A percentile compares a stretch with the other conserved stretches of the same genome.
Conservation (phyloP, 495 filamentous ascomycete genomes). For the Neurospora cerealis region DNA sequence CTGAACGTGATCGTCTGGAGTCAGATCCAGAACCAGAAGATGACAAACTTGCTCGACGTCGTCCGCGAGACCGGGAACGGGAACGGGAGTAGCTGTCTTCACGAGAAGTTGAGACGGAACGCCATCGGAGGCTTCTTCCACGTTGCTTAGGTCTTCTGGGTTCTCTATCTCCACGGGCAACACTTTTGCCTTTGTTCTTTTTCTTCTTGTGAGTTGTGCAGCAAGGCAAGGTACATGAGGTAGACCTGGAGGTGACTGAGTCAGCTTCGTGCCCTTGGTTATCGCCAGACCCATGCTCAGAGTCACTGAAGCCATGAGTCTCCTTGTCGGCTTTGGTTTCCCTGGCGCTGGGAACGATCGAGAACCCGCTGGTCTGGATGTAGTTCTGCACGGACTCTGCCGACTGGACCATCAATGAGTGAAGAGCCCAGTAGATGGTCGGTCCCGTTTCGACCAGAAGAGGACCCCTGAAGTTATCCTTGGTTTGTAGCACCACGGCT, state of each 20-base stretch:
- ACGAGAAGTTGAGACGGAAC: constrained; percentile 8
- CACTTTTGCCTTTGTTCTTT: background rate
- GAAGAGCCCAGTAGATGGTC: constrained; percentile 11
- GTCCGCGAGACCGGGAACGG: constrained; percentile 19
- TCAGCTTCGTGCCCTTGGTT: constrained; percentile 10
- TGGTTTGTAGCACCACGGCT: constrained; percentile 22
- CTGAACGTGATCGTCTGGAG: background rate
- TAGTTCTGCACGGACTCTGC: constrained; percentile 30
- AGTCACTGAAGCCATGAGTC: background rate
- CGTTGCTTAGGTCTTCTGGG: background rate
- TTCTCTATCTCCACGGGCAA: background rate
- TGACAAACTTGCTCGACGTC: constrained; percentile 1
- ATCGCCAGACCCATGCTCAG: background rate
- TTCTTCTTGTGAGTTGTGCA: background rate
- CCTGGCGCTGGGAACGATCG: constrained; percentile 9
- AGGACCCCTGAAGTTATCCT: constrained; percentile 17
- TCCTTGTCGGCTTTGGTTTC: constrained; percentile 1
- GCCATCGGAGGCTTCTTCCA: constrained; percentile 5
- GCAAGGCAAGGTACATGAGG: background rate
- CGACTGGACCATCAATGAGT: constrained; percentile 24
- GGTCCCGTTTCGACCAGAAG: constrained; percentile 20
- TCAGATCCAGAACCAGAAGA: background rate
- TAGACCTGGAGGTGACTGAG: constrained; percentile 6
- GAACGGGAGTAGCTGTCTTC: constrained; percentile 15
- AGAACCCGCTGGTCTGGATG: constrained; percentile 27